Conservation (phyloP, 768 basidiomycete genomes). For the Suillus americanus region DNA sequence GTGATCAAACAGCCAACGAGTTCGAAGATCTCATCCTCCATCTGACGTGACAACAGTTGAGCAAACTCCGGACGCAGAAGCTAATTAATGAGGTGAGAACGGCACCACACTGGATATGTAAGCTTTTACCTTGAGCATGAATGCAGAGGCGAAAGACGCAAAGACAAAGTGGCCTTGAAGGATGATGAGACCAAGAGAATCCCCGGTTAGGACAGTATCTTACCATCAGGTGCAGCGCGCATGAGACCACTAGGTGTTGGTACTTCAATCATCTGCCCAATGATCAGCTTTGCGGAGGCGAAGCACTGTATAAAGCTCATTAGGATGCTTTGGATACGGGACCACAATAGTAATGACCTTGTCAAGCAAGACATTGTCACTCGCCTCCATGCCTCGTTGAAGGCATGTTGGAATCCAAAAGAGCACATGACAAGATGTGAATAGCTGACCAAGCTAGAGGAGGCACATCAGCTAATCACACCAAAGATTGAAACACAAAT, state of each 20-base stretch:
- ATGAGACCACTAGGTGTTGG: constrained; percentile 73
- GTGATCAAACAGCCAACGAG: constrained; percentile 72
- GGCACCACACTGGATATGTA: neutral
- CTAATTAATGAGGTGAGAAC: constrained; percentile 31
- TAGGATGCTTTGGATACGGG: neutral
- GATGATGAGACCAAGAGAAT: neutral
- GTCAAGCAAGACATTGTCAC: constrained; percentile 65
- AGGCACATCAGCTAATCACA: constrained; percentile 9
- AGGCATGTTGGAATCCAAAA: constrained; percentile 84
- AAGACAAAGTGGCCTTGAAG: constrained; percentile 70
- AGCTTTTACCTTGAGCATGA: constrained; percentile 66
- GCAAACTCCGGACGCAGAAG: constrained; percentile 74
- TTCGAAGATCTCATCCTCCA: constrained; percentile 71
- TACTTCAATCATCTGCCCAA: constrained; percentile 61
- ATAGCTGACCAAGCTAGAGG: constrained; percentile 64
- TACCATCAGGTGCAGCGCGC: constrained; percentile 78
- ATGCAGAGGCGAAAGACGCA: constrained; percentile 79
- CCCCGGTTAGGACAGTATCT: constrained; percentile 10
- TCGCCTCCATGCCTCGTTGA: constrained; percentile 63
- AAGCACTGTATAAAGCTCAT: constrained; percentile 49
- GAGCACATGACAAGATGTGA: constrained; percentile 85
- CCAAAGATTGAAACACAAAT: constrained; percentile 5
- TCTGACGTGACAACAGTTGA: constrained; percentile 52
- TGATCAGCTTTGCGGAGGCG: constrained; percentile 65
- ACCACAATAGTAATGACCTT: constrained; percentile 43